Conservation (phyloP, 441 rosid species). For the Populus trichocarpa region DNA sequence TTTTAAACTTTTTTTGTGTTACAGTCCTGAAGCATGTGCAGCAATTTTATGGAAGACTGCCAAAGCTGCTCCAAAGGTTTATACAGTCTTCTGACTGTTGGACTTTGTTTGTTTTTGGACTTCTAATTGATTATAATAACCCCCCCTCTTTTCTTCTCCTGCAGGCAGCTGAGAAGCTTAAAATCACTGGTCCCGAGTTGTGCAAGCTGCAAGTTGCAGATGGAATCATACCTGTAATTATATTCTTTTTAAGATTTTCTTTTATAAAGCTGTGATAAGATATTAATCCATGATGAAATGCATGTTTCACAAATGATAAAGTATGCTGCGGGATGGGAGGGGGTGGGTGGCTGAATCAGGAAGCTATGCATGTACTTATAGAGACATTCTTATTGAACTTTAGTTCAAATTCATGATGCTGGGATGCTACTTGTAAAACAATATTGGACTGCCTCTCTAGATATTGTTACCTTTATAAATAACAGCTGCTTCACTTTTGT, state of each 20-base stretch:
- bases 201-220: slow-evolving; percentile 71
- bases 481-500: slow-evolving; percentile 7
- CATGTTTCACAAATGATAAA: neutral
- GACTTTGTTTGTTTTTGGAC: slow-evolving; percentile 4
- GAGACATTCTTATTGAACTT: neutral
- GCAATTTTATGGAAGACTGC: slow-evolving; percentile 91
- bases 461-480: neutral
- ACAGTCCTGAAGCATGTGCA: slow-evolving; percentile 96
- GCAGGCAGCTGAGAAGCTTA: slow-evolving; percentile 93
- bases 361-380: neutral
- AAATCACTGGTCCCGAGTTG: slow-evolving; percentile 71
- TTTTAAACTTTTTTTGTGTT: slow-evolving; percentile 5
- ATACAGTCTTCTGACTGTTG: slow-evolving; percentile 13
- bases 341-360: neutral
- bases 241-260: slow-evolving; percentile 3
- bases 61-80: slow-evolving; percentile 88
- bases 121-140: slow-evolving; percentile 12
- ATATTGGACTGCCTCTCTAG: neutral
- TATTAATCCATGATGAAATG: neutral
- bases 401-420: neutral
- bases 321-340: neutral
- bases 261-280: slow-evolving; percentile 1
- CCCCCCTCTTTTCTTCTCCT: neutral
- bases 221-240: slow-evolving; percentile 77
- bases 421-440: neutral